phyloP scores from a whole-genome alignment of 805 yeast genomes.

The Ogataea sp. region DNA sequence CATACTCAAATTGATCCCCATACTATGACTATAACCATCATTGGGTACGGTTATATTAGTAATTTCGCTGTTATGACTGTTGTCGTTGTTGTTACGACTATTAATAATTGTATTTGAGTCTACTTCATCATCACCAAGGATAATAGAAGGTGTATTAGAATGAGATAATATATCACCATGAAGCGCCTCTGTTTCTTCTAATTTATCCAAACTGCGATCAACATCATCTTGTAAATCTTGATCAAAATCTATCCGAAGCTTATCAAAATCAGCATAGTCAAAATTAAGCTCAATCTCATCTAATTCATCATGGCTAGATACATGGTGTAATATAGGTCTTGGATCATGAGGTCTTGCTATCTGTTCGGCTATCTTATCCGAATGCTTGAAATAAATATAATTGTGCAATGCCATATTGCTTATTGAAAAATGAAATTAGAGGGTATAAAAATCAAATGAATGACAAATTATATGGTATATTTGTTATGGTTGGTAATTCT shows the following conservation, averaged over 20 bases:
- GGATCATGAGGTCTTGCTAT: constrained; percentile 30
- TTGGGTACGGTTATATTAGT: no score
- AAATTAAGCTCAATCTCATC: neutral
- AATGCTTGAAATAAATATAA: constrained; percentile 34
- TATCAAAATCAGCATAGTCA: neutral
- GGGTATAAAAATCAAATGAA: no score
- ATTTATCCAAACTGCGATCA: neutral
- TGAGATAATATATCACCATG: neutral
- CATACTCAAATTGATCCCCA: no score
- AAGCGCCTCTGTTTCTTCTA: neutral
- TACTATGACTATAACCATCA: no score
- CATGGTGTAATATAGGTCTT: constrained; percentile 11
- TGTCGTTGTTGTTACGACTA: no score
- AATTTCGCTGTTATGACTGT: no score
- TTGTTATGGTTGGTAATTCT: no score
- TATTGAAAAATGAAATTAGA: no score
- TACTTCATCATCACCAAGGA: neutral
- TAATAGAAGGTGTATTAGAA: neutral
- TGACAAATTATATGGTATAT: no score
- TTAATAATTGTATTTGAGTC: no score
- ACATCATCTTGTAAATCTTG: no score
- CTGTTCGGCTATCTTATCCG: constrained; percentile 24
- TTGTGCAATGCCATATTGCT: constrained; percentile 35
- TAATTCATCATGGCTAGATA: neutral
- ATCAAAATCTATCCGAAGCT: neutral